A percentile compares a stretch with the other conserved stretches of the same genome.
These are phyloP conservation scores for Blastocystis sp. DNA, from an alignment of 352 stramenopile species.

Conservation along the genomic window DNA sequence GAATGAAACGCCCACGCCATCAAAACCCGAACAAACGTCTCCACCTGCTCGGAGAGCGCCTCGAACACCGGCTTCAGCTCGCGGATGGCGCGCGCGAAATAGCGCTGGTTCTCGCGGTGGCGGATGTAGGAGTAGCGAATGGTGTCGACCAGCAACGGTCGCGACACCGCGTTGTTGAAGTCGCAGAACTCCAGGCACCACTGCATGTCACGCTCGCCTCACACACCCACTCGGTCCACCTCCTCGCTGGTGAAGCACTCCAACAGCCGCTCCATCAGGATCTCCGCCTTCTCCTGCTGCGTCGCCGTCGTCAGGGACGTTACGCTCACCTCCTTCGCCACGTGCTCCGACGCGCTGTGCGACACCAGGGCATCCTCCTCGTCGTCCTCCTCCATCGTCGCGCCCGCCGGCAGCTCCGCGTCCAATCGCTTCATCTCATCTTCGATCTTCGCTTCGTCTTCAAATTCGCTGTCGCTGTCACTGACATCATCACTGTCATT, in stretches of 20 bases:
- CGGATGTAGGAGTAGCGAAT: background rate
- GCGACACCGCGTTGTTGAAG: background rate
- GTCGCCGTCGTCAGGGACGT: background rate
- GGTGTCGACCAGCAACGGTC: background rate
- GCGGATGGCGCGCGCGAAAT: constrained; percentile 15
- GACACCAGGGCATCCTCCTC: background rate
- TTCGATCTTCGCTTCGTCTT: background rate
- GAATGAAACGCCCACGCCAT: background rate
- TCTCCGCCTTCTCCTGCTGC: background rate
- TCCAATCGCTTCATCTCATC: background rate
- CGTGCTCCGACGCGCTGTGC: background rate
- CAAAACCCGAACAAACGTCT: background rate
- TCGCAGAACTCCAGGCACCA: constrained; percentile 49
- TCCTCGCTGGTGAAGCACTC: background rate
- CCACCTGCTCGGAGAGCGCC: background rate
- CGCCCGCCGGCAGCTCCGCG: too few species aligned
- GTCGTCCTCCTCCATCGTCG: background rate
- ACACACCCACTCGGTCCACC: background rate
- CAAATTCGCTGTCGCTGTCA: background rate
- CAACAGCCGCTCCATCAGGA: constrained; percentile 25
- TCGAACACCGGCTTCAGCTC: constrained; percentile 27
- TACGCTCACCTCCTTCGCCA: background rate
- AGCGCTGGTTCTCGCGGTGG: background rate
- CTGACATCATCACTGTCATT: too few species aligned
- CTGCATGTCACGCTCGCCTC: background rate